phyloP scores from a whole-genome alignment of 495 filamentous ascomycete genomes.

The Neurospora cerealis region DNA sequence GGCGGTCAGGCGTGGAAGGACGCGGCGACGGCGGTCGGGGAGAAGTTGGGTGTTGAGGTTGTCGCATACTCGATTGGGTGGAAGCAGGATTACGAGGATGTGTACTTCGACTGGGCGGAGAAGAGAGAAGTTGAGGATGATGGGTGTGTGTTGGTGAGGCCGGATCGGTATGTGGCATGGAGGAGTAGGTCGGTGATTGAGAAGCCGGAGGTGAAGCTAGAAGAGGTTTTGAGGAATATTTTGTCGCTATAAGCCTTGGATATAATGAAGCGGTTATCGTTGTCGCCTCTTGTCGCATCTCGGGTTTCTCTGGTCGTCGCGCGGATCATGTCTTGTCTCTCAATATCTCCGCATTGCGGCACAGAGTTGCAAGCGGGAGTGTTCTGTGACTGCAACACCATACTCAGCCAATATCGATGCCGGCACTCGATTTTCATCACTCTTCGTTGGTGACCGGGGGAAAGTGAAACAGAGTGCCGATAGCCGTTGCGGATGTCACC shows the following conservation, averaged over 20 bases:
- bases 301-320: not conserved
- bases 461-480: not conserved
- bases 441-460: not conserved
- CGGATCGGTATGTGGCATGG: slow-evolving; percentile 37
- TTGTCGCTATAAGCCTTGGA: slow-evolving; percentile 2
- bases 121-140: slow-evolving; percentile 26
- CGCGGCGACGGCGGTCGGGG: slow-evolving; percentile 12
- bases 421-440: not conserved
- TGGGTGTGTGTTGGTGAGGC: slow-evolving; percentile 33
- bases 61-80: slow-evolving; percentile 26
- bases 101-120: slow-evolving; percentile 27
- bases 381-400: not conserved
- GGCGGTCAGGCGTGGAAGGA: slow-evolving; percentile 26
- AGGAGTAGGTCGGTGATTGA: slow-evolving; percentile 17
- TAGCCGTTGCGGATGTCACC: not conserved
- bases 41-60: slow-evolving; percentile 18
- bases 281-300: not conserved
- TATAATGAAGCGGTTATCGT: not conserved
- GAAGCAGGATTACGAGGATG: slow-evolving; percentile 30
- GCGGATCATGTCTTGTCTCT: not conserved
- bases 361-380: not conserved
- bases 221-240: slow-evolving; percentile 14
- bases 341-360: not conserved
- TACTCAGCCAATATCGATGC: not conserved
- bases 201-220: slow-evolving; percentile 13